Evolutionary conservation across 306 rosid species (phyloP), one percentile per base, ranked within the genome.

Genomic region (cucumber (Cucumis sativus)): DNA sequence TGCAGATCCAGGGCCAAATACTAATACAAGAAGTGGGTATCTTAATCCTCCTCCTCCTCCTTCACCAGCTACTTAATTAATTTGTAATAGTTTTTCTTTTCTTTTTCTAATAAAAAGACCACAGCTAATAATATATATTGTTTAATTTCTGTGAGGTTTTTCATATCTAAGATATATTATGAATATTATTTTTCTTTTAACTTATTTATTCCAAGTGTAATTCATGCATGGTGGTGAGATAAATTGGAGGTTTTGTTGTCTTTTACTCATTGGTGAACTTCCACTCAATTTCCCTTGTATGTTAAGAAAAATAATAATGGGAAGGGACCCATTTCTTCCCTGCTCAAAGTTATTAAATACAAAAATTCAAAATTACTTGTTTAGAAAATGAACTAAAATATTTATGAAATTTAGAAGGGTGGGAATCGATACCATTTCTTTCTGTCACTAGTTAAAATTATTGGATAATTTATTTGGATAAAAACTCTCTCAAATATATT

Each of bases 1-100:
- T 82, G 25, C 79, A 45, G 93, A 87, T 1, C 98, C 98, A 54
- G 82, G 80, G 75, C 92, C 98, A 60, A 93, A 93, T 79, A 87
- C 67, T 14, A 91, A 93, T 78, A 90, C 91, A 70, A 93, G 82
- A 80, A 79, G 63, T 79, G 92, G 91, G 10, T 55, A 56, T 81
- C 41, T 83, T 12, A 75, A 58, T 23, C 78, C 87, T 77, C 85
- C 90, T 52, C 97, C 92, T 7, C 73, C 17, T 12, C 52, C 54
- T 10, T 6, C 54, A 0, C 16, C 54, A 0, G 7, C 73, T 7
- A 30, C 76, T 79, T 62, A 78, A 73, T 41, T 69, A 30, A 76
- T 68, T 13, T 55, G 71, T 47, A 3, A 33, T 33, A 1, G 9
- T 10, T 8, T 40, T 12, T 14, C 12, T 35, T 23, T 25, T 17